Conservation (phyloP, 2,329 filamentous ascomycete species). For the Alternaria burnsii region DNA sequence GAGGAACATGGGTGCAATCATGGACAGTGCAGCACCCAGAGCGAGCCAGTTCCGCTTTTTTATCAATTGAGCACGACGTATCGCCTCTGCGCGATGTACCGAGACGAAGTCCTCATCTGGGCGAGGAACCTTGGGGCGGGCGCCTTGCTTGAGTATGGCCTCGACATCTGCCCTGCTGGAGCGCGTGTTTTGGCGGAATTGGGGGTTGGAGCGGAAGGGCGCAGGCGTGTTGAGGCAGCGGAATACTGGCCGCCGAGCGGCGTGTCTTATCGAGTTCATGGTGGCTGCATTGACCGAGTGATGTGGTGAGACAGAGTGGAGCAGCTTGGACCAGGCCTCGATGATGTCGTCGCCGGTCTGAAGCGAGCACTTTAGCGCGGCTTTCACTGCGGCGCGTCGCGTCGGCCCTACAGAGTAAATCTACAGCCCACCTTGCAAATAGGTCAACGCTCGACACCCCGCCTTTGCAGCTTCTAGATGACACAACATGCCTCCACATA, state of each 20-base stretch:
- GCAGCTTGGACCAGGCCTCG: conserved; percentile 19
- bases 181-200: conserved; percentile 30
- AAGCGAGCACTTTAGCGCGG: conserved; percentile 7
- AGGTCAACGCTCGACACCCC: background rate
- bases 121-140: conserved; percentile 18
- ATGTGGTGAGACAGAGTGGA: conserved; percentile 5
- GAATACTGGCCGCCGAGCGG: conserved; percentile 40
- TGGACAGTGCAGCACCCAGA: conserved; percentile 46
- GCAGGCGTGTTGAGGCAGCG: conserved; percentile 36
- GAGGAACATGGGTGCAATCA: conserved; percentile 49
- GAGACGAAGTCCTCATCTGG: conserved; percentile 43
- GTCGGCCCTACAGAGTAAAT: conserved; percentile 25
- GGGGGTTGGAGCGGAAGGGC: conserved; percentile 21
- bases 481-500: conserved; percentile 16
- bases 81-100: conserved; percentile 44
- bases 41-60: conserved; percentile 45
- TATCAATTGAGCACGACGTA: conserved; percentile 38
- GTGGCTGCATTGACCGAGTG: conserved; percentile 17
- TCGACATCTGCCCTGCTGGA: conserved; percentile 25
- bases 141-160: conserved; percentile 19
- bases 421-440: background rate
- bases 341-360: conserved; percentile 27
- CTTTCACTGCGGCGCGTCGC: conserved; percentile 23
- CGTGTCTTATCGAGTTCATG: conserved; percentile 44
- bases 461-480: background rate